phyloP scores from a whole-genome alignment of 1,284 basidiomycete genomes.

The Limonomyces culmigenus region DNA sequence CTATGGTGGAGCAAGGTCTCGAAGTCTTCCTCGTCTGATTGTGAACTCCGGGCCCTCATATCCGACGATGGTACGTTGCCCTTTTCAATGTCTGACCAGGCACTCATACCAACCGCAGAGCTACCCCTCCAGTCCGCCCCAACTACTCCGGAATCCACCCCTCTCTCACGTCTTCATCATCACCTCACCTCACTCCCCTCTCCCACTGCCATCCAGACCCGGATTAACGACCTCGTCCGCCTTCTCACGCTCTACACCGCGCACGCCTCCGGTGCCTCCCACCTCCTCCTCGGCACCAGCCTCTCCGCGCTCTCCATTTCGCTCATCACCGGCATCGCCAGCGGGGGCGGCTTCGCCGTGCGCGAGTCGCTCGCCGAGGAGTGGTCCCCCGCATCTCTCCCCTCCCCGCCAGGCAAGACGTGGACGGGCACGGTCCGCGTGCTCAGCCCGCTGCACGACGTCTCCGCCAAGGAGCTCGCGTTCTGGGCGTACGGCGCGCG shows the following conservation, averaged over 20 bases:
- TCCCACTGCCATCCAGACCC: constrained; percentile 50
- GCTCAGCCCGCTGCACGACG: constrained; percentile 56
- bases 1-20: constrained; percentile 42
- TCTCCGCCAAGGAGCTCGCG: constrained; percentile 71
- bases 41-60: no score
- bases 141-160: no score
- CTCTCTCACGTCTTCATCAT: constrained; percentile 32
- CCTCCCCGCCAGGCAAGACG: constrained; percentile 2
- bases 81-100: no score
- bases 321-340: constrained; percentile 59
- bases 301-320: constrained; percentile 68
- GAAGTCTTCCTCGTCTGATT: no score
- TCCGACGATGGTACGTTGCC: constrained; percentile 34
- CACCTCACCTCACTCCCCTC: constrained; percentile 64
- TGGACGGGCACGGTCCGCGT: constrained; percentile 25
- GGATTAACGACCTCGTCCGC: constrained; percentile 47
- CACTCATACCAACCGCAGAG: no score
- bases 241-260: constrained; percentile 59
- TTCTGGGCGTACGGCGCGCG: constrained; percentile 62
- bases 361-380: constrained; percentile 57
- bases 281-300: constrained; percentile 69
- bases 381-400: constrained; percentile 23
- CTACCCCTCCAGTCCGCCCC: no score
- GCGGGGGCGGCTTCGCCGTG: constrained; percentile 67
- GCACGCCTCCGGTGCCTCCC: constrained; percentile 38